Percentiles rank a stretch among this genome's conserved stretches.
Conservation (phyloP, 441 rosid genomes). For the Pelargonium citronellum region DNA sequence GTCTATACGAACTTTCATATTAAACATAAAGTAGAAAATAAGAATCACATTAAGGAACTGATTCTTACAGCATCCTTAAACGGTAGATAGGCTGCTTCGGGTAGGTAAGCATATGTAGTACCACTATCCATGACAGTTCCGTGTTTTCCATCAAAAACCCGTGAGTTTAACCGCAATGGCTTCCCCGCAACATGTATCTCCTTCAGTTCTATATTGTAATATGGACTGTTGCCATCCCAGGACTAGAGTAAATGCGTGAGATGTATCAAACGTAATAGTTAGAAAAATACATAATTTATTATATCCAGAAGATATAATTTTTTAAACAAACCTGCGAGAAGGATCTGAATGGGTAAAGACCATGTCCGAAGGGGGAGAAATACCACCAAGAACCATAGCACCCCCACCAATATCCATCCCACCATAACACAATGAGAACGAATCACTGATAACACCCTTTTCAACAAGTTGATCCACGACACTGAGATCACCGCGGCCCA, state of each 20-base stretch:
- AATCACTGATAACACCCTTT: conserved; percentile 67
- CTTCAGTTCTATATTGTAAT: conserved; percentile 90
- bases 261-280: conserved; percentile 50
- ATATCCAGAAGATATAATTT: conserved; percentile 25
- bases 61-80: conserved; percentile 71
- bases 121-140: conserved; percentile 88
- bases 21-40: no score
- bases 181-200: conserved; percentile 87
- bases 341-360: conserved; percentile 65
- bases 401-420: conserved; percentile 94
- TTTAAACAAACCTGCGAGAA: conserved; percentile 62
- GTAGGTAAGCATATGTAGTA: conserved; percentile 84
- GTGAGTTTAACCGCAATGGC: conserved; percentile 50
- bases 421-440: conserved; percentile 86
- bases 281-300: conserved; percentile 34
- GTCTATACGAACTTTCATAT: no score
- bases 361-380: conserved; percentile 62
- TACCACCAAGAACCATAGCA: conserved; percentile 88
- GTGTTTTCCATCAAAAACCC: conserved; percentile 63
- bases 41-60: background rate
- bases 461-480: conserved; percentile 82
- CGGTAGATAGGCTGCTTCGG: conserved; percentile 62
- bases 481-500: conserved; percentile 84
- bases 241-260: conserved; percentile 92
- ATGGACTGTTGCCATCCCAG: conserved; percentile 96